Base-by-base conservation (phyloP, 1,284 basidiomycete genomes). In the Apiotrichum laibachii region DNA sequence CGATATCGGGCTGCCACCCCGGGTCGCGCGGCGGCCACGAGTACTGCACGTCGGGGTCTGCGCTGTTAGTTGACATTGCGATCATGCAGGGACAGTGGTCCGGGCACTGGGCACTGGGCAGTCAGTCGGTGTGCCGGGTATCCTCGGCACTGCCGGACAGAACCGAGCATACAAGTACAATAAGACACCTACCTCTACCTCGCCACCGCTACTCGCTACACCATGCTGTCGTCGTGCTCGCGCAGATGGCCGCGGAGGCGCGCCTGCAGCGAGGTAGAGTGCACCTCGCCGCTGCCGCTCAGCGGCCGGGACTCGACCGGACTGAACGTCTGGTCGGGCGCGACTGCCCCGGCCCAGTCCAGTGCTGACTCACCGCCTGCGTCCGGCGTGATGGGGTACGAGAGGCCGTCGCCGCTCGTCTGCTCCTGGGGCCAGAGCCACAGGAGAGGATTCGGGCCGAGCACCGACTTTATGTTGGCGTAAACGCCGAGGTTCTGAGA, bases 341-440 rank as follows among this genome's bases (percentile, higher is more conserved):
- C 67, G 19, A 72, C 68, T 21, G 69, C 61, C 15, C 67, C 71
- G 40, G 73, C 72, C 70, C 73, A 72, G 60, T 60, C 61, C 35
- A 67, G 59, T 84, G 77, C 67, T 82, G 82, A 70, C 84, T 80
- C 83, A 84, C 91, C 91, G 88, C 90, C 89, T 67, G 87, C 84
- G 57, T 83, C 84, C 51, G 83, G 80, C 11, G 86, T 84, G 46
- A 93, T 80, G 50, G 86, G 84, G 72, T 85, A 97, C 60, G 82
- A 86, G 33, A 96, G 77, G 0, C 95, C 95, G 46, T 85, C 85
- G 0, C 90, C 91, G 4, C 62, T 64, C 80, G 82, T 57, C 80
- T 76, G 43, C 10, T 26, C 26, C 73, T 81, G 60, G 8, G 82
- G 84, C 78, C 87, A 90, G 66, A 90, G 90, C 94, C 94, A 98